These are phyloP conservation scores for Diaporthe destruens DNA, from an alignment of 2,329 filamentous ascomycete genomes.

Conservation along the genomic window DNA sequence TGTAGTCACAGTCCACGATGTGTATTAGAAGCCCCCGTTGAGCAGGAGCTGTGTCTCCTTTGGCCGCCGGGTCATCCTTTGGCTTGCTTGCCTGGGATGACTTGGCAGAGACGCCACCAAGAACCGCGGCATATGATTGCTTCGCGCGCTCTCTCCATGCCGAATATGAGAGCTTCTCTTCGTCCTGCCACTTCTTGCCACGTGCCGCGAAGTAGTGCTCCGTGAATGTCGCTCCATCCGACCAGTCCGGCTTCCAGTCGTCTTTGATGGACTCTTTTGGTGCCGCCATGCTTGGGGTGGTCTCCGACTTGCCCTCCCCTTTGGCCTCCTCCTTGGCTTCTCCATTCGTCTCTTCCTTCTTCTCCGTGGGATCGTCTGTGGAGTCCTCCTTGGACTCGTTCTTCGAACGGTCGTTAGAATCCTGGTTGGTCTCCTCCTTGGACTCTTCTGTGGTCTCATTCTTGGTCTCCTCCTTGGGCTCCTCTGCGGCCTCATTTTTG, in stretches of 20 bases:
- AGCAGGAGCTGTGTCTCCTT: neutral
- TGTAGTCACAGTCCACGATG: conserved; percentile 8
- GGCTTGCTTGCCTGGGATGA: neutral
- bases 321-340: too few species aligned
- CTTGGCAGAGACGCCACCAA: neutral
- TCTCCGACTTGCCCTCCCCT: neutral
- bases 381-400: too few species aligned
- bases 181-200: neutral
- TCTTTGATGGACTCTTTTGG: neutral
- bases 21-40: neutral
- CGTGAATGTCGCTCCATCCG: neutral
- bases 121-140: neutral
- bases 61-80: rapidly evolving
- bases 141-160: conserved; percentile 3
- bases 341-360: too few species aligned
- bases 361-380: too few species aligned
- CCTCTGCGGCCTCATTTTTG: too few species aligned
- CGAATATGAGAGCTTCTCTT: neutral
- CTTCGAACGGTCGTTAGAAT: too few species aligned
- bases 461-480: too few species aligned
- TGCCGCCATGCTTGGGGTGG: neutral
- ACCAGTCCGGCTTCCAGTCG: conserved; percentile 4
- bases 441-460: too few species aligned
- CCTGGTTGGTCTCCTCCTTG: too few species aligned
- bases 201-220: neutral